Evolutionary conservation across 1,284 basidiomycete species (phyloP), one percentile per base, ranked within the genome.

Genomic region (Ganoderma multipileum): DNA sequence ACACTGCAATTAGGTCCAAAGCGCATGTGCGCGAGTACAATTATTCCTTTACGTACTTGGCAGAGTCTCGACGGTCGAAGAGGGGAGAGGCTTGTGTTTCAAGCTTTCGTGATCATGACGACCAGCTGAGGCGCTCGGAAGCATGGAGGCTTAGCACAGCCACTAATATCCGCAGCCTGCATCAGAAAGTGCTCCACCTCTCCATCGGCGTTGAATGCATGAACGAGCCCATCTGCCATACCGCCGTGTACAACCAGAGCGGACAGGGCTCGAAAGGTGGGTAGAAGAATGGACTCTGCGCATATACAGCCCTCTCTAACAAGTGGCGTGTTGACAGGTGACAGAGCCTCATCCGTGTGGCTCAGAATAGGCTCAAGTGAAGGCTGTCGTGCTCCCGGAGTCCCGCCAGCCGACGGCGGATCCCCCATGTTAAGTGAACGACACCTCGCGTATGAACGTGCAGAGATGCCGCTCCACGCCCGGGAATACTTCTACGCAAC

Each of bases 391-490:
- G 47, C n/a, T 12, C 47, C 47, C 38, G 38, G 47, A 23, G 12
- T 60, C 38, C 58, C 58, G 58, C 23, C 23, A 60, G 36, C 58
- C 58, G 58, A 41, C 36, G n/a, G 39, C 18, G n/a, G 28, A 38
- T 38, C 39, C 41, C 33, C 39, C n/a, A 36, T 30, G 38, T 33
- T 33, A 52, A 50, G n/a, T 12, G 23, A 52, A 63, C 61, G 47
- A 39, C 47, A 55, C 16, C 20, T 33, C 52, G 47, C 38, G 38
- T 42, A 60, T 7, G n/a, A 38, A 42, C 38, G 23, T 11, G 55
- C 33, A 18, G 23, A 39, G 36, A 41, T 39, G 39, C 58, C 58
- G 38, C 20, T n/a, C 23, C 20, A n/a, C 58, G 58, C 23, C n/a
- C 23, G 58, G 38, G 39, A 38, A 38, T 52, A 23, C 41, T 26